Conservation (phyloP, 139 green algal species). For the Coelastrella sp. region DNA sequence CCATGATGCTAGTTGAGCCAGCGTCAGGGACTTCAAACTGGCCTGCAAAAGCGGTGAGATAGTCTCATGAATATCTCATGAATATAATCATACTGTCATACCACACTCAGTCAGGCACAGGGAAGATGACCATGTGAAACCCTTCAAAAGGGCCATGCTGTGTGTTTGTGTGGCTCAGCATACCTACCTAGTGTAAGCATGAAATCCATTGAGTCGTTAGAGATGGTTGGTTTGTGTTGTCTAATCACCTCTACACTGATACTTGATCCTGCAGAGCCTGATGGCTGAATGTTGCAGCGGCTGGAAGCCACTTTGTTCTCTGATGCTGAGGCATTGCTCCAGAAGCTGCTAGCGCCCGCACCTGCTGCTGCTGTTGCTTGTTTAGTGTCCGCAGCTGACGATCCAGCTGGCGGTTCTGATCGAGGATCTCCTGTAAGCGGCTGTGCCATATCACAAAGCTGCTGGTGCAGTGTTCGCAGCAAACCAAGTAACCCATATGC, state of each 20-base stretch:
- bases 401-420: neutral
- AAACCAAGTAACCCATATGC: conserved; percentile 46
- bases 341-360: neutral
- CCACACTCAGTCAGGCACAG: too few relatives aligned
- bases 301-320: too few relatives aligned
- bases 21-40: conserved; percentile 38
- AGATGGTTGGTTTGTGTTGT: conserved; percentile 15
- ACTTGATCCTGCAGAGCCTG: neutral
- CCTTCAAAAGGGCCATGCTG: too few relatives aligned
- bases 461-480: conserved; percentile 55
- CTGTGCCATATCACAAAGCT: conserved; percentile 27
- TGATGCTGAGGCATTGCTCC: neutral
- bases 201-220: conserved; percentile 33
- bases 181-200: conserved; percentile 27
- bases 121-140: too few relatives aligned
- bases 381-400: neutral
- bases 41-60: too few relatives aligned
- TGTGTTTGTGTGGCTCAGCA: too few relatives aligned
- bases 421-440: neutral
- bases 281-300: conserved; percentile 10
- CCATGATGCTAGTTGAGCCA: conserved; percentile 70
- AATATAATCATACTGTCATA: too few relatives aligned
- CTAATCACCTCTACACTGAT: neutral
- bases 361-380: conserved; percentile 21
- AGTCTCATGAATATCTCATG: too few relatives aligned